Percentiles rank a stretch among this genome's conserved stretches.
These are phyloP conservation scores for Abelmoschus esculentus DNA, from an alignment of 345 rosid species.

Conservation along the genomic window DNA sequence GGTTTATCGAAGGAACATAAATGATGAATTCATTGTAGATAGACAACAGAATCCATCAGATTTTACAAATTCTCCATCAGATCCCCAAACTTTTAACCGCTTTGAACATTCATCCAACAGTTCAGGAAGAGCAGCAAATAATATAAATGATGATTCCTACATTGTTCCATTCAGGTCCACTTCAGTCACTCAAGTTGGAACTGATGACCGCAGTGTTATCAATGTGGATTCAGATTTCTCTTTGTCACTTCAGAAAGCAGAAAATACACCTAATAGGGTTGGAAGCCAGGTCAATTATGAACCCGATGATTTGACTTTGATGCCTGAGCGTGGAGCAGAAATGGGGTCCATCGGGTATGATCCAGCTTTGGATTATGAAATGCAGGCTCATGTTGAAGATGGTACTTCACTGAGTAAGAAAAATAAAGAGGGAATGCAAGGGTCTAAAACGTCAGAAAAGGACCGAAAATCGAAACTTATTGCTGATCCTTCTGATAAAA, in stretches of 20 bases:
- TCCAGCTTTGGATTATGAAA: conserved; percentile 71
- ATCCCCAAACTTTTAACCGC: conserved; percentile 40
- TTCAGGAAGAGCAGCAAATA: conserved; percentile 37
- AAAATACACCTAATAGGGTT: conserved; percentile 28
- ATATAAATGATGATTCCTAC: conserved; percentile 68
- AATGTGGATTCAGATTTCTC: conserved; percentile 62
- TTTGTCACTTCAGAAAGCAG: conserved; percentile 32
- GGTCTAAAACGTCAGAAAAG: conserved; percentile 48
- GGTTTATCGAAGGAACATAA: conserved; percentile 30
- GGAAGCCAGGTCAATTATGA: conserved; percentile 51
- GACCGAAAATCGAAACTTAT: conserved; percentile 47
- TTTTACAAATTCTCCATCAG: conserved; percentile 33
- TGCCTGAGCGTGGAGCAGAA: conserved; percentile 70
- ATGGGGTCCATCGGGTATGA: conserved; percentile 52
- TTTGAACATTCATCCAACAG: conserved; percentile 37
- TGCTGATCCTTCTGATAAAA: conserved; percentile 47
- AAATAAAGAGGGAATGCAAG: conserved; percentile 33
- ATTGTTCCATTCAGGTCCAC: conserved; percentile 50
- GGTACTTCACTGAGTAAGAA: conserved; percentile 32
- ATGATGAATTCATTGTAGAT: conserved; percentile 51
- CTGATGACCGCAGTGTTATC: conserved; percentile 39
- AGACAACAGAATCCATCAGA: conserved; percentile 32
- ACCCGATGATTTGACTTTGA: conserved; percentile 67
- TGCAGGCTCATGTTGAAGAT: conserved; percentile 34
- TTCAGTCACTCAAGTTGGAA: conserved; percentile 33